phyloP scores from a whole-genome alignment of 2,329 filamentous ascomycete genomes.

The Remersonia thermophila region DNA sequence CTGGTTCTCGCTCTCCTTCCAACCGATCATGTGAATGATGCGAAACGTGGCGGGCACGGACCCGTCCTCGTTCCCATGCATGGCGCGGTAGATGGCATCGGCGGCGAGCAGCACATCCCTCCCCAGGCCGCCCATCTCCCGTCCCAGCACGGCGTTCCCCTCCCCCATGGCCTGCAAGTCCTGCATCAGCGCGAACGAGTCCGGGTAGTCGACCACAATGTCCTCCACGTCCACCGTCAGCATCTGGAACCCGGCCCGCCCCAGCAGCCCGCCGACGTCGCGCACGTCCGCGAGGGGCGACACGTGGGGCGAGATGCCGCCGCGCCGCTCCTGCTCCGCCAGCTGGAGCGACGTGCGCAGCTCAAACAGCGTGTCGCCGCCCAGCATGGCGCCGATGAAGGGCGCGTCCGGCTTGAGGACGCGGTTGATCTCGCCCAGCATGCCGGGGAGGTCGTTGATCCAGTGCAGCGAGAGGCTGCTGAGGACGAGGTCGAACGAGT shows the following conservation, averaged over 20 bases:
- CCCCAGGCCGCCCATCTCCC: conserved; percentile 65
- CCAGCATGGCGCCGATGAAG: conserved; percentile 92
- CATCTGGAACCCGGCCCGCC: conserved; percentile 84
- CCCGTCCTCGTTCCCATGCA: conserved; percentile 74
- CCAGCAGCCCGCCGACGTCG: conserved; percentile 78
- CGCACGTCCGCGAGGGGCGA: conserved; percentile 85
- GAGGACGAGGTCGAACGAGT: conserved; percentile 78
- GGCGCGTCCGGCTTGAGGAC: conserved; percentile 81
- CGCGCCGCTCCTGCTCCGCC: conserved; percentile 77
- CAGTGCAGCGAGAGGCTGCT: conserved; percentile 87
- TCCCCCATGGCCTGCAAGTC: conserved; percentile 97
- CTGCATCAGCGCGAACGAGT: conserved; percentile 80
- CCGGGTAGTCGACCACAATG: conserved; percentile 87
- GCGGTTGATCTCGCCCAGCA: conserved; percentile 73
- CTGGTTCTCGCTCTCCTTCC: conserved; percentile 76
- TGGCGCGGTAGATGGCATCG: conserved; percentile 74
- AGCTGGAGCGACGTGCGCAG: conserved; percentile 86
- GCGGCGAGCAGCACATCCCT: conserved; percentile 78
- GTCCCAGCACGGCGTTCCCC: conserved; percentile 74
- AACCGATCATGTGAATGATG: conserved; percentile 97
- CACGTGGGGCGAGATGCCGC: conserved; percentile 84
- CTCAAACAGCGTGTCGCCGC: conserved; percentile 88
- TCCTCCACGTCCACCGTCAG: conserved; percentile 95
- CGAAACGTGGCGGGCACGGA: conserved; percentile 82
- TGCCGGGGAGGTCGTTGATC: conserved; percentile 88